These are phyloP conservation scores for Candida orba DNA, from an alignment of 805 yeast genomes.

Conservation along the genomic window DNA sequence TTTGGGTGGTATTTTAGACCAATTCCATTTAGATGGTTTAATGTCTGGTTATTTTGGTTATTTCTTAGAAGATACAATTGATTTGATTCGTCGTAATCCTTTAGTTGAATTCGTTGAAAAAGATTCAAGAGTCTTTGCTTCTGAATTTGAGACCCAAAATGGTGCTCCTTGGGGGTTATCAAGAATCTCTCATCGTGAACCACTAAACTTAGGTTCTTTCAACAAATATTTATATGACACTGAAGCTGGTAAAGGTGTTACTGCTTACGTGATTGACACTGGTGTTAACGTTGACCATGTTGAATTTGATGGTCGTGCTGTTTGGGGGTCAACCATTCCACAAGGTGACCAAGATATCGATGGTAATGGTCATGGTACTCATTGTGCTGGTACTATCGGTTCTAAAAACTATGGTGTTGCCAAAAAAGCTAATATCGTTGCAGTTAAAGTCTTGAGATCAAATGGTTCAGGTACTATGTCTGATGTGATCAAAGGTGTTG, in stretches of 20 bases:
- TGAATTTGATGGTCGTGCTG: constrained; percentile 79
- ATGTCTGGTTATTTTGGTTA: constrained; percentile 81
- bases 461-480: constrained; percentile 82
- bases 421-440: constrained; percentile 69
- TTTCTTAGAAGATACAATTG: constrained; percentile 69
- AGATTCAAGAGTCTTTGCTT: constrained; percentile 64
- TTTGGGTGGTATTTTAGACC: constrained; percentile 51
- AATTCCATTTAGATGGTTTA: constrained; percentile 49
- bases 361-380: constrained; percentile 94
- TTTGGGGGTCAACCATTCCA: constrained; percentile 82
- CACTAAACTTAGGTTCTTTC: constrained; percentile 59
- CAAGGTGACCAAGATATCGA: constrained; percentile 62
- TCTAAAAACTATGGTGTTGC: constrained; percentile 78
- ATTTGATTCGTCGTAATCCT: constrained; percentile 62
- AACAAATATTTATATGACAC: constrained; percentile 67
- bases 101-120: constrained; percentile 62
- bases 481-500: constrained; percentile 80
- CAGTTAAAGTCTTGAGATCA: constrained; percentile 76
- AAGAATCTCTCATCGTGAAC: constrained; percentile 77
- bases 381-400: constrained; percentile 94
- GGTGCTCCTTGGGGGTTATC: constrained; percentile 96
- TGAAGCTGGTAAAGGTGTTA: constrained; percentile 76
- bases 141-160: constrained; percentile 58
- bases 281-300: constrained; percentile 72
- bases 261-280: constrained; percentile 84